Evolutionary conservation across 2,329 filamentous ascomycete species (phyloP).

Genomic region (Coniella vitis): DNA sequence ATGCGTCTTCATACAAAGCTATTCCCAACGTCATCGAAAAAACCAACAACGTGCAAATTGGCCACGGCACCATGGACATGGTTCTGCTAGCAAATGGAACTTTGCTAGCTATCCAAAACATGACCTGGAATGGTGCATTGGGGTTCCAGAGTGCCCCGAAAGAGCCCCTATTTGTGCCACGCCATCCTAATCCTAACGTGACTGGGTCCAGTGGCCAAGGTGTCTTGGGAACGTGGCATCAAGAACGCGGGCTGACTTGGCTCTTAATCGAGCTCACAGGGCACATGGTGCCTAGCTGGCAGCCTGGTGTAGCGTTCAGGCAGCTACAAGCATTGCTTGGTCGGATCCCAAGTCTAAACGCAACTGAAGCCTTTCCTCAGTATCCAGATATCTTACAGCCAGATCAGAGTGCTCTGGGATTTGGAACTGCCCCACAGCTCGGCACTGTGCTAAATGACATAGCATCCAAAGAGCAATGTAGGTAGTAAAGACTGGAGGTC

Average conservation of each 20-base stretch:
- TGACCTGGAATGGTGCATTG: slow-evolving; percentile 64
- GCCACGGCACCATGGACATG: slow-evolving; percentile 63
- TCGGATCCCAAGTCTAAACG: slow-evolving; percentile 1
- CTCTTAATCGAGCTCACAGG: slow-evolving; percentile 9
- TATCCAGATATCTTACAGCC: slow-evolving; percentile 12
- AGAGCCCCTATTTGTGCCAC: slow-evolving; percentile 14
- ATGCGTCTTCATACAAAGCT: slow-evolving; percentile 11
- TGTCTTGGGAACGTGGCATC: slow-evolving; percentile 14
- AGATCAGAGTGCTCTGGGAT: slow-evolving; percentile 3
- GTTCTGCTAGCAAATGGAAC: slow-evolving; percentile 60
- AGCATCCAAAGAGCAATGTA: too few species aligned
- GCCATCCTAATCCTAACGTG: slow-evolving; percentile 6
- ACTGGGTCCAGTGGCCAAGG: slow-evolving; percentile 9
- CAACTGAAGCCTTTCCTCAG: slow-evolving; percentile 9
- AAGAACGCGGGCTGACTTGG: slow-evolving; percentile 15
- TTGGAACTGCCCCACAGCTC: slow-evolving; percentile 9
- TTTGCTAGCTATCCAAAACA: slow-evolving; percentile 64
- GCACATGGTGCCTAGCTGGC: slow-evolving; percentile 14
- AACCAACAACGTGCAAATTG: slow-evolving; percentile 63
- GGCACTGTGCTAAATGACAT: neutral
- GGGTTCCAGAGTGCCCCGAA: slow-evolving; percentile 51
- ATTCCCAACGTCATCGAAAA: slow-evolving; percentile 60
- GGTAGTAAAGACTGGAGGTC: neutral
- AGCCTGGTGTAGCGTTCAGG: slow-evolving; percentile 13
- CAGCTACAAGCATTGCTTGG: slow-evolving; percentile 13